These are phyloP conservation scores for Scutellaria baicalensis DNA, from an alignment of 257 asterid genomes.

Conservation along the genomic window DNA sequence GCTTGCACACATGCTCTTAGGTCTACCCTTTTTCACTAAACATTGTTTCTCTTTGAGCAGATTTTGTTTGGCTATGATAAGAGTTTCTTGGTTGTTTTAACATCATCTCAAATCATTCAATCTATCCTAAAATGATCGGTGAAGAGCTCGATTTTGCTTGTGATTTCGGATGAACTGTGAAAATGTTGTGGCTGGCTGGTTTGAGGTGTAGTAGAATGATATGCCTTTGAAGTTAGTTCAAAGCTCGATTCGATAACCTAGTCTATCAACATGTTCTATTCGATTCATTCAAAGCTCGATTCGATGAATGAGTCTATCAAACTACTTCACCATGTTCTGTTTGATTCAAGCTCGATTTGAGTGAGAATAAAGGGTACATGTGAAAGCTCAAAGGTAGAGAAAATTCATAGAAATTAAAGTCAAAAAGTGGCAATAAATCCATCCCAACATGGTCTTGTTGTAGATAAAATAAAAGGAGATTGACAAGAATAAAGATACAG, in stretches of 20 bases:
- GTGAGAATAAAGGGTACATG: background rate
- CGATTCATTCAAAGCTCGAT: too few relatives aligned
- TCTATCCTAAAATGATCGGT: too few relatives aligned
- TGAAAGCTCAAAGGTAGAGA: conserved; percentile 20
- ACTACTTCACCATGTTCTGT: too few relatives aligned
- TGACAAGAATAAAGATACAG: background rate
- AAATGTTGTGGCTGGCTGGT: too few relatives aligned
- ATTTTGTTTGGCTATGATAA: background rate
- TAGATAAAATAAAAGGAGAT: background rate
- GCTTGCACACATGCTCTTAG: conserved; percentile 11
- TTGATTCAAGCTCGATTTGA: too few relatives aligned
- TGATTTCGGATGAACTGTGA: too few relatives aligned
- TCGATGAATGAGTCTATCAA: too few relatives aligned
- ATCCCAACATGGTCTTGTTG: conserved; percentile 23
- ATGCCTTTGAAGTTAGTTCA: too few relatives aligned
- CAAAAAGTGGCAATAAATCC: conserved; percentile 32
- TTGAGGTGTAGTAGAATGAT: too few relatives aligned
- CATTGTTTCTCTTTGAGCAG: background rate
- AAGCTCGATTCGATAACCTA: too few relatives aligned
- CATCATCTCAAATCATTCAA: background rate
- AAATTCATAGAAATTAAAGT: conserved; percentile 19
- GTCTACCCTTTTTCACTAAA: background rate
- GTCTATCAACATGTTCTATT: too few relatives aligned
- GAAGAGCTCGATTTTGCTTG: too few relatives aligned
- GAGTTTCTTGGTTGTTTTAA: background rate